Evolutionary conservation across 306 rosid species (phyloP).

Genomic region (Rosa rugosa): DNA sequence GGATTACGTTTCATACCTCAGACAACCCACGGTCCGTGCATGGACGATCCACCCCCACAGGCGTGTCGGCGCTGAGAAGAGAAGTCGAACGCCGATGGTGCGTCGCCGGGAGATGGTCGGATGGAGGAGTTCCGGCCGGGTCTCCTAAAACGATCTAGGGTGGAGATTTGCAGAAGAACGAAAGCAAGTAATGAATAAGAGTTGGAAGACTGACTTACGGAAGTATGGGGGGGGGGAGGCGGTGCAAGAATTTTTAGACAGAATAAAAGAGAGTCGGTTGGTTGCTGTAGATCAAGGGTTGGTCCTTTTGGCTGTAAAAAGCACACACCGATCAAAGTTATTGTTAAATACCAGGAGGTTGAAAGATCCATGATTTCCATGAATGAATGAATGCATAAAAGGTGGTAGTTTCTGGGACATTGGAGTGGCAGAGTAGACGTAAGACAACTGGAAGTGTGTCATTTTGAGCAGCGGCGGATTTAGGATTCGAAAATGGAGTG

Average conservation of each 20-base stretch:
- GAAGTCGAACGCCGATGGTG: too few species aligned
- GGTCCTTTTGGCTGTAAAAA: neutral
- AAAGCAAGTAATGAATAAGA: neutral
- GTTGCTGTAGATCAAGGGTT: conserved; percentile 1
- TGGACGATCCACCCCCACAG: too few species aligned
- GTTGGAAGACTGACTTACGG: neutral
- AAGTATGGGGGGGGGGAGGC: neutral
- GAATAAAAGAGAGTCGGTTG: conserved; percentile 9
- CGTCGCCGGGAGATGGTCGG: too few species aligned
- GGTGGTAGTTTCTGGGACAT: neutral
- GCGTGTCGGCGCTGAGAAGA: too few species aligned
- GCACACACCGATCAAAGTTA: conserved; percentile 12
- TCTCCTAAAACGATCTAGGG: neutral
- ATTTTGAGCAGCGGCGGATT: too few species aligned
- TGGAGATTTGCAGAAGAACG: neutral
- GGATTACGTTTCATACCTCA: too few species aligned
- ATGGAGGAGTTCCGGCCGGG: too few species aligned
- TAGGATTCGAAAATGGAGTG: too few species aligned
- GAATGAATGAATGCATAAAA: neutral
- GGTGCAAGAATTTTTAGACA: conserved; percentile 26
- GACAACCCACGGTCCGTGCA: too few species aligned
- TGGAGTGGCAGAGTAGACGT: neutral
- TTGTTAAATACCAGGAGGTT: neutral
- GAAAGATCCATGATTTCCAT: neutral
- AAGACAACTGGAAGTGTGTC: neutral